These are phyloP conservation scores for Annulohypoxylon truncatum DNA, from an alignment of 2,329 filamentous ascomycete genomes.

Conservation along the genomic window DNA sequence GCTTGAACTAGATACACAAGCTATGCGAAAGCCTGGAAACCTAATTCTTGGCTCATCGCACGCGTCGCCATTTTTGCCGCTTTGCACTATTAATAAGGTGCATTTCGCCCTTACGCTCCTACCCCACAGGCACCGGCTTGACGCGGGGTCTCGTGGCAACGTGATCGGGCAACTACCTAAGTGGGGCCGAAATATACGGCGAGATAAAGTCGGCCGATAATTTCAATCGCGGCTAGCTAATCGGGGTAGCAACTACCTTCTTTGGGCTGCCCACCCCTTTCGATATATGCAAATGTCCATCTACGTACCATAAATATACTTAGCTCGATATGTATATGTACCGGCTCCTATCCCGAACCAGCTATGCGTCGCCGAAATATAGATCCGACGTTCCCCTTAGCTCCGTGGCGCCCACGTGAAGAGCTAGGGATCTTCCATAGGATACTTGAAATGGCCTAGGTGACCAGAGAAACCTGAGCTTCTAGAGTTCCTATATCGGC, in stretches of 20 bases:
- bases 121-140: conserved; percentile 27
- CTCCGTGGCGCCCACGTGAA: conserved; percentile 13
- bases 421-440: background rate
- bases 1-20: background rate
- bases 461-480: background rate
- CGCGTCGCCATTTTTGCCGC: conserved; percentile 5
- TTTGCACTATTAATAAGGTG: conserved; percentile 17
- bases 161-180: conserved; percentile 33
- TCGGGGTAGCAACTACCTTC: conserved; percentile 14
- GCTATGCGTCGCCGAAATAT: background rate
- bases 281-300: background rate
- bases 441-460: background rate
- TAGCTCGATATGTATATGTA: background rate
- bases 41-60: background rate
- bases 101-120: conserved; percentile 6
- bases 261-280: background rate
- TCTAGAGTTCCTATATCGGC: conserved; percentile 30
- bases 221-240: conserved; percentile 14
- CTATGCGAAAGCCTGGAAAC: background rate
- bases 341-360: conserved; percentile 4
- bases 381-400: conserved; percentile 7
- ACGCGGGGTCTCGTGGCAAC: conserved; percentile 33
- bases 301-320: background rate
- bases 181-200: conserved; percentile 35
- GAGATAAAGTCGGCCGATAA: conserved; percentile 19